These are phyloP conservation scores for Syzygium malaccense DNA, from an alignment of 441 rosid genomes.

Conservation along the genomic window DNA sequence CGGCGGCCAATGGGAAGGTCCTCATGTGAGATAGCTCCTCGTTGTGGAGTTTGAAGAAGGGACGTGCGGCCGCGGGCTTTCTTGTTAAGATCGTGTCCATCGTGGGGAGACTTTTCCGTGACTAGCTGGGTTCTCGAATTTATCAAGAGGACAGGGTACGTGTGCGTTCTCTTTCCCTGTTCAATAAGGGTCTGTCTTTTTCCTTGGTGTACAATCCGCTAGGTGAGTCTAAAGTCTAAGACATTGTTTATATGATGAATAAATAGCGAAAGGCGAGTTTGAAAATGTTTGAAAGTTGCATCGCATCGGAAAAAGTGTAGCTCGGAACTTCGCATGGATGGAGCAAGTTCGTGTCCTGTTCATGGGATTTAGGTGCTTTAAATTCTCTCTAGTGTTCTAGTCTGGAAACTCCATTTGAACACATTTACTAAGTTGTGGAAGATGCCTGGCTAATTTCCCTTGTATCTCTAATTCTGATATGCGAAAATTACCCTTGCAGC, in stretches of 20 bases:
- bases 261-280: not conserved
- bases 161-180: not conserved
- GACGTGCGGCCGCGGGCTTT: too few relatives aligned
- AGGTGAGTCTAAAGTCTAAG: not conserved
- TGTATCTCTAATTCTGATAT: not conserved
- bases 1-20: too few relatives aligned
- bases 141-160: not conserved
- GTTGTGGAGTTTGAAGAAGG: too few relatives aligned
- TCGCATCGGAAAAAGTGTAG: fast-evolving
- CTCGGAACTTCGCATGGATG: fast-evolving
- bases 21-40: too few relatives aligned
- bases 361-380: not conserved
- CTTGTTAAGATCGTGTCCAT: too few relatives aligned
- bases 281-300: not conserved
- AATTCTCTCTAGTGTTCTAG: not conserved
- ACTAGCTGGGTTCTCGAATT: fast-evolving
- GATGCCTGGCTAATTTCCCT: not conserved
- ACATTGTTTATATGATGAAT: too few relatives aligned
- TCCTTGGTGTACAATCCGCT: not conserved
- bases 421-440: not conserved
- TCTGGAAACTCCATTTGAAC: not conserved
- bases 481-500: not conserved
- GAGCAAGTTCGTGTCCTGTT: not conserved
- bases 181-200: fast-evolving
- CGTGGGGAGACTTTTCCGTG: fast-evolving